Conservation (phyloP, 2,329 filamentous ascomycete species). For the Periconia digitata region DNA sequence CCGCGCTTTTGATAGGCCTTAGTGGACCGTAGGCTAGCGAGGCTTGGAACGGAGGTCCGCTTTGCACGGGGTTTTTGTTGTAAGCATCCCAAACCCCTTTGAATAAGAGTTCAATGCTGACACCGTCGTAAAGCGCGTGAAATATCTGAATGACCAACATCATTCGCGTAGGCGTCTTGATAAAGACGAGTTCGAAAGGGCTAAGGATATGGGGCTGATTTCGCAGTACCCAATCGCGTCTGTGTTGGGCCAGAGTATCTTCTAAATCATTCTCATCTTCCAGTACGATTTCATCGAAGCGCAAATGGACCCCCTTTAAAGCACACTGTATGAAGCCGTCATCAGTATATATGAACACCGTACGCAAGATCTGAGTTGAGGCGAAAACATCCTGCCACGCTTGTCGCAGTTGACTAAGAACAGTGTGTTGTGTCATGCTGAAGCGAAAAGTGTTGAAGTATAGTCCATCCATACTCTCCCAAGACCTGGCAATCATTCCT, state of each 20-base stretch:
- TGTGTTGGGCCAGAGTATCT: conserved; percentile 38
- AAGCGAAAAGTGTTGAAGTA: conserved; percentile 82
- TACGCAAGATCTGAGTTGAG: conserved; percentile 67
- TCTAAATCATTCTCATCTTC: conserved; percentile 35
- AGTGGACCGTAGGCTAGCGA: conserved; percentile 72
- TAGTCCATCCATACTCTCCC: conserved; percentile 57
- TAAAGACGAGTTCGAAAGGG: conserved; percentile 57
- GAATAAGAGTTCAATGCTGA: conserved; percentile 71
- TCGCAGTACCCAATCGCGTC: conserved; percentile 55
- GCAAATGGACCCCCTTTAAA: conserved; percentile 45
- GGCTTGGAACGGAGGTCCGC: conserved; percentile 62
- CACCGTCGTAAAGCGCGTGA: conserved; percentile 85
- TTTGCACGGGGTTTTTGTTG: conserved; percentile 20
- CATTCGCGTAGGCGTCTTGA: conserved; percentile 34
- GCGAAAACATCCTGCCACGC: conserved; percentile 62
- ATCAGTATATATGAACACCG: conserved; percentile 69
- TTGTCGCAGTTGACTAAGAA: conserved; percentile 51
- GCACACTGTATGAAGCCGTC: conserved; percentile 79
- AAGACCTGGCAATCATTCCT: conserved; percentile 75
- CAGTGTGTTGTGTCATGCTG: conserved; percentile 49
- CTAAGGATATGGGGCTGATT: conserved; percentile 54
- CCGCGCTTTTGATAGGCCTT: conserved; percentile 48
- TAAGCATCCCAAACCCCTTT: conserved; percentile 60
- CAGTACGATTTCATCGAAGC: conserved; percentile 18
- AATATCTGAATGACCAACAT: conserved; percentile 71